Base-by-base conservation (phyloP, 345 rosid genomes). In the Hypericum perforatum region DNA sequence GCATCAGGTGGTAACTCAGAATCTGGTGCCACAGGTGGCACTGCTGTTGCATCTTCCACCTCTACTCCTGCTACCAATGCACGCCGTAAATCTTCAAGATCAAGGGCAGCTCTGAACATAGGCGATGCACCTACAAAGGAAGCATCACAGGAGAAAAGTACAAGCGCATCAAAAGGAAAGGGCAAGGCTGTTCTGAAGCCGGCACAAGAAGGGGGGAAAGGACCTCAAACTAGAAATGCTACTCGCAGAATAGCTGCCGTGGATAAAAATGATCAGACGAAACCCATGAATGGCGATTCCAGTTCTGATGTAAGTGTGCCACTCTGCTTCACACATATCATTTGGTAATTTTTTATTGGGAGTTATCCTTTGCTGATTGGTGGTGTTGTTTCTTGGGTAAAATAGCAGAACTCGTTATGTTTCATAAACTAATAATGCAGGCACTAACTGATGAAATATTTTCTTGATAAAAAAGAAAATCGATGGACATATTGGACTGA, bases 111-210 rank as follows among this genome's bases (percentile, higher is more conserved):
- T 69, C 76, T 86, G 56, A 89, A 70, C 51, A 81, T 94, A 45
- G 89, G 94, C 37, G 95, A 86, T 64, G 36, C 60, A 8, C 51
- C 85, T 40, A 84, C 63, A 73, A 94, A 76, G 62, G 99, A 86
- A 39, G 55, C 69, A 16, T 53, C 65, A 42, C 89, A 49, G 61
- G 97, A 86, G 70, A 89, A 84, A 74, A 74, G 80, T 61, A 58
- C 82, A 46, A 78, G 79, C 76, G 80, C 92, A 43, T 89, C 95
- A 0, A 92, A 85, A 73, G 98, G 94, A 39, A 92, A 92, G 78
- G 98, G 98, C 57, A 94, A 89, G 76, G 95, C 97, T 60, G 95
- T 94, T 63, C 62, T 94, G 78, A 94, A 84, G 75, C 70, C 83
- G 51, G 73, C 78, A 52, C 95, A 67, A 44, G 92, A 75, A 53